Percentiles rank a stretch among this genome's conserved stretches.
phyloP scores from a whole-genome alignment of 345 rosid species.

The Crucihimalaya himalaica region DNA sequence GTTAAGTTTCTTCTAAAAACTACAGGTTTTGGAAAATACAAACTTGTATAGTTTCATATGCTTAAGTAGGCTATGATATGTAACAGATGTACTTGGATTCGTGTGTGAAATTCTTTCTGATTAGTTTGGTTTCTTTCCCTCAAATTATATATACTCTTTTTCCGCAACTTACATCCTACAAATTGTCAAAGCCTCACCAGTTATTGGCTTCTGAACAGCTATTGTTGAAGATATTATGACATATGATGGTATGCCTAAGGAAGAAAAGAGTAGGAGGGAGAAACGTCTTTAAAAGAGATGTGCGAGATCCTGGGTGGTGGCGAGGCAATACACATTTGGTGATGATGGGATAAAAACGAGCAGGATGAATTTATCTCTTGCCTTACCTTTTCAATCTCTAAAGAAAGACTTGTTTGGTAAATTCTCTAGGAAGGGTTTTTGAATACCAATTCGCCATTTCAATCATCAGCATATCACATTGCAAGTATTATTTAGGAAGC shows the following conservation, averaged over 20 bases:
- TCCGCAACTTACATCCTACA: slow-evolving; percentile 17
- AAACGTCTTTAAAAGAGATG: slow-evolving; percentile 78
- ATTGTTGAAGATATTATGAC: slow-evolving; percentile 98
- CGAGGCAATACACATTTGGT: slow-evolving; percentile 14
- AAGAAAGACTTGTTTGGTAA: slow-evolving; percentile 31
- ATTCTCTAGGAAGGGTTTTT: no score
- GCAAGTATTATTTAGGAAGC: no score
- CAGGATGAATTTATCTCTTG: slow-evolving; percentile 46
- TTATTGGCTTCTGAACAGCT: slow-evolving; percentile 48
- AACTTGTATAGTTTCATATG: neutral
- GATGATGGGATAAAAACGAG: slow-evolving; percentile 19
- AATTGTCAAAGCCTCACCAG: slow-evolving; percentile 1
- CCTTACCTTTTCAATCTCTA: slow-evolving; percentile 35
- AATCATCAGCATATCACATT: no score
- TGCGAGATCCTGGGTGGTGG: slow-evolving; percentile 83
- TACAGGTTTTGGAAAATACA: neutral
- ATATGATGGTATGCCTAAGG: slow-evolving; percentile 80
- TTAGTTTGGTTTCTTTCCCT: slow-evolving; percentile 13
- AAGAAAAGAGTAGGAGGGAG: slow-evolving; percentile 82
- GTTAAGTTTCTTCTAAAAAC: neutral
- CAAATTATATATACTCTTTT: neutral
- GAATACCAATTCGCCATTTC: no score
- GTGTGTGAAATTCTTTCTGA: neutral
- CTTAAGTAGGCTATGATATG: neutral
- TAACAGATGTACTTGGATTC: neutral